Evolutionary conservation across 495 filamentous ascomycete genomes (phyloP).

Genomic region (Neurospora discreta): DNA sequence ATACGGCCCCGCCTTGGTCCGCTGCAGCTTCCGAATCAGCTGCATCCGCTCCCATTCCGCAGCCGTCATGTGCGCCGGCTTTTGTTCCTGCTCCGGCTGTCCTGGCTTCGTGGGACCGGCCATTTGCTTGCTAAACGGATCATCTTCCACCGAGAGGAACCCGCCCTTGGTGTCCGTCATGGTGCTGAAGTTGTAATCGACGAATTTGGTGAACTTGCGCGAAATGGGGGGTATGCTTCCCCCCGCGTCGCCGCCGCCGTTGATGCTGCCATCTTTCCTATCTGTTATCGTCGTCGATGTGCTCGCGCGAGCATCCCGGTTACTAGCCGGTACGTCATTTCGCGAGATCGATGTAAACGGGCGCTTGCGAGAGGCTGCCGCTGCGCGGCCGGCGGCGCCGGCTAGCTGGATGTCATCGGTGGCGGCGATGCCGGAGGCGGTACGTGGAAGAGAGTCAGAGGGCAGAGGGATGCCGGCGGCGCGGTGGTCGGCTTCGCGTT

Average conservation of each 20-base stretch:
- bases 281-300: background rate
- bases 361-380: constrained; percentile 33
- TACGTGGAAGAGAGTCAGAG: constrained; percentile 15
- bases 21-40: constrained; percentile 51
- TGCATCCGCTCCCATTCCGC: constrained; percentile 87
- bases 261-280: constrained; percentile 22
- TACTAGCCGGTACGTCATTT: constrained; percentile 45
- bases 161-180: constrained; percentile 98
- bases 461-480: constrained; percentile 14
- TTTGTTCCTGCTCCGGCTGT: constrained; percentile 44
- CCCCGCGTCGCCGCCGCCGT: constrained; percentile 34
- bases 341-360: constrained; percentile 52
- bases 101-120: constrained; percentile 30
- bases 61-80: constrained; percentile 78
- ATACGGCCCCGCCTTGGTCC: constrained; percentile 69
- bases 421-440: constrained; percentile 28
- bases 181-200: constrained; percentile 94
- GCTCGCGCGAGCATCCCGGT: constrained; percentile 50
- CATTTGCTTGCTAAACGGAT: constrained; percentile 75
- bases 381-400: constrained; percentile 24
- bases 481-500: constrained; percentile 46
- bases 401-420: constrained; percentile 25
- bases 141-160: constrained; percentile 77
- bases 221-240: constrained; percentile 35
- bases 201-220: constrained; percentile 73